Evolutionary conservation across 148 eudicot genomes (phyloP), one percentile per base, ranked within the genome.

Genomic region (Vaccinium vitisidaea): DNA sequence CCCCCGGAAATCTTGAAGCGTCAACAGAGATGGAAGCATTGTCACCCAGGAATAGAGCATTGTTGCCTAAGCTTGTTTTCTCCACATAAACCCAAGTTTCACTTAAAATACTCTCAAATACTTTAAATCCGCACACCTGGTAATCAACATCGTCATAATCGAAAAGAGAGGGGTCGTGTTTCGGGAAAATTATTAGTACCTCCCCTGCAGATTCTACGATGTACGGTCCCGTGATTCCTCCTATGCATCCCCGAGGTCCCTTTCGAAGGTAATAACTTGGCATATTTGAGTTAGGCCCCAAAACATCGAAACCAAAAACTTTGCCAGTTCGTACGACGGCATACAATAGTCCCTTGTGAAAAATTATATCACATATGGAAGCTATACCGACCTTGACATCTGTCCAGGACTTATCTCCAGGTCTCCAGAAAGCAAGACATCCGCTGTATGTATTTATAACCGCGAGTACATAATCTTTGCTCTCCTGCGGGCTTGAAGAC

Each of bases 241-340:
- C 25, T 0, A 1, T 8, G 11, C 21, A 21, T 61, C 6, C 9
- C 21, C 3, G 67, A 61, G 9, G 25, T 59, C 10, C 67, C 4
- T n/a, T n/a, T n/a, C n/a, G n/a, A n/a, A n/a, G n/a, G n/a, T n/a
- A n/a, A n/a, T n/a, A n/a, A n/a, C n/a, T n/a, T n/a, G n/a, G n/a
- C n/a, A n/a, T n/a, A n/a, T n/a, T n/a, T n/a, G 14, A n/a, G 16
- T 52, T 0, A 14, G 1, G 36, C 0, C 58, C 80, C 12, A 1
- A 50, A 12, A 23, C 11, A 15, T 52, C 59, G 7, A 55, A 50
- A 77, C 3, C 56, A 6, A 25, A 0, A 39, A 73, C 3, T 1
- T 5, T 39, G 10, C 48, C n/a, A 13, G 0, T 0, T 6, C 5
- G 1, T 0, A 0, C 0, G 10, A 73, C 1, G 0, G 15, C 58